Percentiles rank a stretch among this genome's conserved stretches.
Conservation (phyloP, 2,329 filamentous ascomycete species). For the Rugonectria rugulosa region DNA sequence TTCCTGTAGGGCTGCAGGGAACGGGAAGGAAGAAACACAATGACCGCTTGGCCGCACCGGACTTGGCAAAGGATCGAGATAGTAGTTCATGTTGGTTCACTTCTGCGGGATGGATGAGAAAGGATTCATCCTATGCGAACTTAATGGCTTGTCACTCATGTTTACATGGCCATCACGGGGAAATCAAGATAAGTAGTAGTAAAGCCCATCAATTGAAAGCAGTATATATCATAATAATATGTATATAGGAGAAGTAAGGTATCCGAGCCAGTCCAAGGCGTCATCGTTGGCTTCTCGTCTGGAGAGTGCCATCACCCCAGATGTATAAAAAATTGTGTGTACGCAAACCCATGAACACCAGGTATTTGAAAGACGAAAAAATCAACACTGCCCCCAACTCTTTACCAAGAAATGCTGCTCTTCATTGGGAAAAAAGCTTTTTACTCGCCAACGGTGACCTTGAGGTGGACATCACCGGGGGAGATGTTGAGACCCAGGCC, state of each 20-base stretch:
- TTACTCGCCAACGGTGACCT: constrained; percentile 43
- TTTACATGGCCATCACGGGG: too few species aligned
- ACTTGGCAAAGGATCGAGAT: too few species aligned
- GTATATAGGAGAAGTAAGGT: constrained; percentile 17
- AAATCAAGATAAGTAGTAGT: background rate
- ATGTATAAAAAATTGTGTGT: constrained; percentile 12
- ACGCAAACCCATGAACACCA: constrained; percentile 23
- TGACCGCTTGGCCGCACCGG: background rate
- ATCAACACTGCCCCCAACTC: constrained; percentile 19
- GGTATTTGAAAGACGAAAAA: constrained; percentile 18
- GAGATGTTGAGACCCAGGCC: constrained; percentile 52
- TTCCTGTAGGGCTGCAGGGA: background rate
- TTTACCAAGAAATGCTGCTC: background rate
- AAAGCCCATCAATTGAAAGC: constrained; percentile 20
- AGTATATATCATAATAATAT: constrained; percentile 37
- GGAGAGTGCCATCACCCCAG: constrained; percentile 21
- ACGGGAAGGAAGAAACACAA: background rate
- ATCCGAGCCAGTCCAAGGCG: constrained; percentile 31
- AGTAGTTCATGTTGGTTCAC: background rate
- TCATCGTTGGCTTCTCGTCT: constrained; percentile 10
- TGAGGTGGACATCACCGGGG: constrained; percentile 38
- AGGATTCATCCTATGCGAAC: background rate
- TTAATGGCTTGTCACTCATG: background rate
- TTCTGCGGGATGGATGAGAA: background rate
- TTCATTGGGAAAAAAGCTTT: background rate